Percentiles rank a stretch among this genome's conserved stretches.
Conservation (phyloP, 1,284 basidiomycete species). For the Cutaneotrichosporon sp. region DNA sequence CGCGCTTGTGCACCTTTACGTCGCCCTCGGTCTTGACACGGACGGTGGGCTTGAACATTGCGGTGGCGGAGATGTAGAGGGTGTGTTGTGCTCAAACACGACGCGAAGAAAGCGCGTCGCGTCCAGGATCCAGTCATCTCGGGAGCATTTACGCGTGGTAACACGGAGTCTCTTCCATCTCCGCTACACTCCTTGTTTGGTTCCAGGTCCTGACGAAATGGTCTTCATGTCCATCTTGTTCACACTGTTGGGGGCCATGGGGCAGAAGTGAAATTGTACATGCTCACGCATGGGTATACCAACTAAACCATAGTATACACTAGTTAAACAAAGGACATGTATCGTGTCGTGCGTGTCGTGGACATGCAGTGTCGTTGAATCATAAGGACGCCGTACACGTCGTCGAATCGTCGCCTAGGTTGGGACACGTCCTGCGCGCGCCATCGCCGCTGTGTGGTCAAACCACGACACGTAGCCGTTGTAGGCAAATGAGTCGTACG, state of each 20-base stretch:
- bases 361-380: neutral
- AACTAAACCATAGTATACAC: constrained; percentile 1
- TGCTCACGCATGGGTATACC: neutral
- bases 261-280: neutral
- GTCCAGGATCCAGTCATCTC: constrained; percentile 8
- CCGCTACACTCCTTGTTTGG: neutral
- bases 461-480: constrained; percentile 7
- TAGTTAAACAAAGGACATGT: neutral
- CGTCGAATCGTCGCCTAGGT: neutral
- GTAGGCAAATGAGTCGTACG: constrained; percentile 7
- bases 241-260: no score
- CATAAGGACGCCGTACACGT: neutral
- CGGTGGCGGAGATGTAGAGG: constrained; percentile 9
- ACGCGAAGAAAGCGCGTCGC: constrained; percentile 9
- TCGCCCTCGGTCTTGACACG: constrained; percentile 26
- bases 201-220: no score
- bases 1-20: constrained; percentile 44
- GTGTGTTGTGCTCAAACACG: constrained; percentile 3
- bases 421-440: neutral
- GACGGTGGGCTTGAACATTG: constrained; percentile 47
- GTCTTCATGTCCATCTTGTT: no score
- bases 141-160: neutral
- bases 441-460: constrained; percentile 9
- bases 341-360: neutral
- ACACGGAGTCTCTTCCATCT: no score